Evolutionary conservation across 345 rosid genomes (phyloP), one percentile per base, ranked within the genome.

Genomic region (sweet orange (Citrus sinensis)): DNA sequence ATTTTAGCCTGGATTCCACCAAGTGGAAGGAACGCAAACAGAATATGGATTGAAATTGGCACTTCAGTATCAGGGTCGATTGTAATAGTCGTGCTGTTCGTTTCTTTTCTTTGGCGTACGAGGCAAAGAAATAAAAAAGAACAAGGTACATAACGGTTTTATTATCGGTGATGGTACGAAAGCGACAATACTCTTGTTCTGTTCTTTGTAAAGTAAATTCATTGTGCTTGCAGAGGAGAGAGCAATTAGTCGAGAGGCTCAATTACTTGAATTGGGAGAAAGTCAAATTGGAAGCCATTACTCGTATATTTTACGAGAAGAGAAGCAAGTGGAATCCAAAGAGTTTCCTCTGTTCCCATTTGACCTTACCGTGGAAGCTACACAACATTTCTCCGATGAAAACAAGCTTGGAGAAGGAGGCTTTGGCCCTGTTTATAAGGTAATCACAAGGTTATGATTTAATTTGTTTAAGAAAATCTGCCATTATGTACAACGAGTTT

Each of bases 341-440:
- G 85, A 86, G n/a, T 32, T 79, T 6, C 74, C 82, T 62, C n/a
- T 42, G 9, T 73, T 88, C 40, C 83, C 64, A 1, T 75, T 86
- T 17, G 75, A 66, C 32, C 22, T 67, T 0, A n/a, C 80, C n/a
- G 20, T 49, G 0, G 55, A 77, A 24, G 87, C 90, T 11, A 84
- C 89, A 11, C n/a, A 76, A 1, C 24, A 81, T 30, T 84, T 86
- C 40, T 65, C 76, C 32, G 25, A 67, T 20, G 85, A 79, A 60
- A 79, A 82, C 66, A 86, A 86, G 71, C 88, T 88, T 8, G 88
- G 87, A 59, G 86, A 86, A 82, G 90, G 90, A 0, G 87, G 90
- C 16, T 88, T 86, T 37, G 88, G 88, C n/a, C 77, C 88, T 2
- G 87, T 86, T 9, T 88, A 82, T 78, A 86, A 86, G 88, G 88